These are phyloP conservation scores for Debaryomyces coudertii DNA, from an alignment of 1,139 yeast genomes.

Conservation along the genomic window DNA sequence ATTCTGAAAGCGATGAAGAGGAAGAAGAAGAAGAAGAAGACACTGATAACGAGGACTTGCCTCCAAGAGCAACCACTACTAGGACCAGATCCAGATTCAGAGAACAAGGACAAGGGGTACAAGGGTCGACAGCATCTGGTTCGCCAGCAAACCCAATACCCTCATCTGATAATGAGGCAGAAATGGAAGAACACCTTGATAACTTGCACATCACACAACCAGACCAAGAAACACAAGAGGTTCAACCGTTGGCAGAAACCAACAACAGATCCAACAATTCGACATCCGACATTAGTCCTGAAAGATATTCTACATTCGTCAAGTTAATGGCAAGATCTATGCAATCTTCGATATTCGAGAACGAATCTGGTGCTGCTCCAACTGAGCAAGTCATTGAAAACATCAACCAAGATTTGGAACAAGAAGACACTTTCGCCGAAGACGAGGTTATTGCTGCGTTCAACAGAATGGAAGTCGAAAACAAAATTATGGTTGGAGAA, in stretches of 20 bases:
- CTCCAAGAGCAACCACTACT: constrained; percentile 23
- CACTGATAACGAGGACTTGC: constrained; percentile 27
- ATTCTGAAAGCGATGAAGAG: constrained; percentile 22
- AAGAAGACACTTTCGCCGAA: constrained; percentile 60
- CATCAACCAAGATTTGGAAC: constrained; percentile 56
- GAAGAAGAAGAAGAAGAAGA: constrained; percentile 23
- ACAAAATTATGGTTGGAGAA: constrained; percentile 62
- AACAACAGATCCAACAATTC: constrained; percentile 21
- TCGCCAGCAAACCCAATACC: constrained; percentile 13
- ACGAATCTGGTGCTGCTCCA: constrained; percentile 48
- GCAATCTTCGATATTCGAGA: constrained; percentile 51
- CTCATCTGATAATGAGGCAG: constrained; percentile 23
- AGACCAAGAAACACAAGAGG: constrained; percentile 9
- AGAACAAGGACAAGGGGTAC: constrained; percentile 17
- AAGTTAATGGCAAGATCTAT: constrained; percentile 50
- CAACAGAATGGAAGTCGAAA: constrained; percentile 53
- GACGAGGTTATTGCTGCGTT: constrained; percentile 60
- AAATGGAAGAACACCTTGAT: constrained; percentile 28
- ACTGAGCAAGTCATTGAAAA: constrained; percentile 44
- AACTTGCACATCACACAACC: constrained; percentile 25
- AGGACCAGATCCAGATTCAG: constrained; percentile 23
- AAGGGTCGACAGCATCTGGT: constrained; percentile 16
- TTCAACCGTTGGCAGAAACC: constrained; percentile 26
- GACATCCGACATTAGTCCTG: constrained; percentile 44
- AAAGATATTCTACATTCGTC: constrained; percentile 50